phyloP scores from a whole-genome alignment of 495 filamentous ascomycete species.

The Entonaema liquescens region DNA sequence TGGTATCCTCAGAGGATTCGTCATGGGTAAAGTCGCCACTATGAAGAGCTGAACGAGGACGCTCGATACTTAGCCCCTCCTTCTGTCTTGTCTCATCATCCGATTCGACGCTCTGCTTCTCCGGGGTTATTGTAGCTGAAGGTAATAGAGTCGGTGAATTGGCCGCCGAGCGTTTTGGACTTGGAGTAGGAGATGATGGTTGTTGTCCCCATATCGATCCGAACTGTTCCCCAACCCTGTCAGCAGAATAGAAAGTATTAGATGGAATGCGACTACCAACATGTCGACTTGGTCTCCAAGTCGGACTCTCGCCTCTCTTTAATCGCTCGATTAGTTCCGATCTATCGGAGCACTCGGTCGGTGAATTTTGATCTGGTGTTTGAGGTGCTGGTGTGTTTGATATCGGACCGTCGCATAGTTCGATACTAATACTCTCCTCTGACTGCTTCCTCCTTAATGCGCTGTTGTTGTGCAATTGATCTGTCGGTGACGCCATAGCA shows the following conservation, averaged over 20 bases:
- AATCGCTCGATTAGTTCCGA: constrained; percentile 84
- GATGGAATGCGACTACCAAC: constrained; percentile 51
- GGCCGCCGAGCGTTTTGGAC: constrained; percentile 50
- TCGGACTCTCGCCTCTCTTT: constrained; percentile 80
- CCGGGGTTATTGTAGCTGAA: constrained; percentile 53
- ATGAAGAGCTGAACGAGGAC: constrained; percentile 87
- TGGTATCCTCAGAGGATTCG: constrained; percentile 39
- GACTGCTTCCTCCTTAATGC: constrained; percentile 49
- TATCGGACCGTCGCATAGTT: constrained; percentile 65
- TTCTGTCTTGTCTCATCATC: constrained; percentile 43
- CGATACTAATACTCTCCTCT: constrained; percentile 63
- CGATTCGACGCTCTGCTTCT: constrained; percentile 45
- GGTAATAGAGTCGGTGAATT: constrained; percentile 49
- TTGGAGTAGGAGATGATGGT: constrained; percentile 45
- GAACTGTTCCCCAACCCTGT: constrained; percentile 41
- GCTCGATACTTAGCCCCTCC: constrained; percentile 72
- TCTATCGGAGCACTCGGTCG: constrained; percentile 61
- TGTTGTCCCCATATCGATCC: constrained; percentile 51
- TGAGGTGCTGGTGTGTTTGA: constrained; percentile 50
- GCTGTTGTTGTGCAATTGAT: constrained; percentile 8
- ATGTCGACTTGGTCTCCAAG: constrained; percentile 73
- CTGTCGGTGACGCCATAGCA: constrained; percentile 31
- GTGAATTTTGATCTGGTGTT: constrained; percentile 43
- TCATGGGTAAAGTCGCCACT: constrained; percentile 85
- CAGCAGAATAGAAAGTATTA: constrained; percentile 20